phyloP scores from a whole-genome alignment of 1,139 yeast species.

The Magnusiomyces ingens region DNA sequence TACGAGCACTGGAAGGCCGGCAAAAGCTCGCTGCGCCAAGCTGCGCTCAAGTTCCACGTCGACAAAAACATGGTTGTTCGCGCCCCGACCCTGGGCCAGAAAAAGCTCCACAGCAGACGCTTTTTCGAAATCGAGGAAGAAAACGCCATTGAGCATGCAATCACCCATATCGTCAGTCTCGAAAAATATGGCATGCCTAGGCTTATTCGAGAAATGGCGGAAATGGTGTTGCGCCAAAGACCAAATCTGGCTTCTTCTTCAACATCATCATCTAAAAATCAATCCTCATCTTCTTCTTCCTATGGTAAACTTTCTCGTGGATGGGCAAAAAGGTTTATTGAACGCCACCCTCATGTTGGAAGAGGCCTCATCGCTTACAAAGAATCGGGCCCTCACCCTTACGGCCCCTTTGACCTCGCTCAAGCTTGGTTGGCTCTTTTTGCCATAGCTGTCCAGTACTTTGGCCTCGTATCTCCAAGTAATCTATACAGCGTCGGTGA shows the following conservation, averaged over 20 bases:
- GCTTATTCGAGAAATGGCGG: slow-evolving; percentile 1
- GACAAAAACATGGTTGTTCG: slow-evolving; percentile 5
- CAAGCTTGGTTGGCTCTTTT: slow-evolving; percentile 3
- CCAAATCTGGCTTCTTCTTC: not conserved
- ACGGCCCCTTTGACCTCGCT: not conserved
- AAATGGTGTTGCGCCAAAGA: not conserved
- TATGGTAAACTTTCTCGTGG: not conserved
- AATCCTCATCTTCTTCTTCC: too few relatives aligned
- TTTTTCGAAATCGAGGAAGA: slow-evolving; percentile 2
- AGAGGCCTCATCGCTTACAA: slow-evolving; percentile 1
- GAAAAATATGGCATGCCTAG: not conserved
- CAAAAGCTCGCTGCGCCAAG: slow-evolving; percentile 1
- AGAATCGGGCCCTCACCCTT: not conserved
- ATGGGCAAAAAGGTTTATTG: slow-evolving; percentile 5
- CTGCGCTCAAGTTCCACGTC: slow-evolving; percentile 3
- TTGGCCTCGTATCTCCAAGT: slow-evolving; percentile 1
- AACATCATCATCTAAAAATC: too few relatives aligned
- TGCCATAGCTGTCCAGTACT: not conserved
- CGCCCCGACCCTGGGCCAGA: slow-evolving; percentile 1
- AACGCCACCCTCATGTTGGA: slow-evolving; percentile 4
- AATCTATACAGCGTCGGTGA: slow-evolving; percentile 2
- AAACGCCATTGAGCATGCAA: slow-evolving; percentile 1
- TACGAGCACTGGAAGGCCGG: slow-evolving; percentile 5
- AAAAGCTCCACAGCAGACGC: slow-evolving; percentile 1
- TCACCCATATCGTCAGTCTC: slow-evolving; percentile 1